Evolutionary conservation across 2,329 filamentous ascomycete genomes (phyloP).

Genomic region (Aureobasidium sp.): DNA sequence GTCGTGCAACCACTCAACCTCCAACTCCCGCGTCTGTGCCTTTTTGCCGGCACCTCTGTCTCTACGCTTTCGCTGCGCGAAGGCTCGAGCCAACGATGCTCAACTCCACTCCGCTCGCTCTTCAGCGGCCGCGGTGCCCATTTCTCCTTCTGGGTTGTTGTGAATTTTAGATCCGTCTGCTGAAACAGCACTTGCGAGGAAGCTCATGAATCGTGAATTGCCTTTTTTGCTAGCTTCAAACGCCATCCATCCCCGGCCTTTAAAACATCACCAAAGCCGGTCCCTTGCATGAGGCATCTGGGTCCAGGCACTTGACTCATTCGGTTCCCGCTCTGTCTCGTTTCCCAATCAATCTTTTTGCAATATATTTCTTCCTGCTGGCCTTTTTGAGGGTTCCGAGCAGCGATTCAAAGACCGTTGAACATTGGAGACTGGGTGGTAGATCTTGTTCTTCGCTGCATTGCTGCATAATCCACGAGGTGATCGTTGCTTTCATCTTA

Average conservation of each 20-base stretch:
- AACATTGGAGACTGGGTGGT: not conserved
- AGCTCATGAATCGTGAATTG: not conserved
- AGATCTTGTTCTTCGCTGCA: not conserved
- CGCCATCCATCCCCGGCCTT: not conserved
- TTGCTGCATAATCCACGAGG: not conserved
- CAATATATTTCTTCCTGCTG: not conserved
- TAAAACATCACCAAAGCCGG: not conserved
- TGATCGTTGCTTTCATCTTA: not conserved
- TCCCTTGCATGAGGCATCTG: not conserved
- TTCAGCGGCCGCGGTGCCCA: not conserved
- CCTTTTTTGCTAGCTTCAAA: not conserved
- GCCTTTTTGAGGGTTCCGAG: not conserved
- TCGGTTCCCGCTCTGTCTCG: not conserved
- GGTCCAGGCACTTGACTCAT: not conserved
- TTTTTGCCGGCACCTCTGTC: not conserved
- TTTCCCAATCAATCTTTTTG: not conserved
- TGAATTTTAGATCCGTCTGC: not conserved
- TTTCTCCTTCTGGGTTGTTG: not conserved
- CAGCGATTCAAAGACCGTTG: not conserved
- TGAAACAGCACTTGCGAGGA: not conserved
- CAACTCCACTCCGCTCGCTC: not conserved
- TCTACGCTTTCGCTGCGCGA: not conserved
- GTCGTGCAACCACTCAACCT: slow-evolving; percentile 1
- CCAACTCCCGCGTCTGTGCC: not conserved
- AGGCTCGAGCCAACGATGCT: not conserved